Evolutionary conservation across 345 rosid genomes (phyloP).

Genomic region (Aquilaria sinensis): DNA sequence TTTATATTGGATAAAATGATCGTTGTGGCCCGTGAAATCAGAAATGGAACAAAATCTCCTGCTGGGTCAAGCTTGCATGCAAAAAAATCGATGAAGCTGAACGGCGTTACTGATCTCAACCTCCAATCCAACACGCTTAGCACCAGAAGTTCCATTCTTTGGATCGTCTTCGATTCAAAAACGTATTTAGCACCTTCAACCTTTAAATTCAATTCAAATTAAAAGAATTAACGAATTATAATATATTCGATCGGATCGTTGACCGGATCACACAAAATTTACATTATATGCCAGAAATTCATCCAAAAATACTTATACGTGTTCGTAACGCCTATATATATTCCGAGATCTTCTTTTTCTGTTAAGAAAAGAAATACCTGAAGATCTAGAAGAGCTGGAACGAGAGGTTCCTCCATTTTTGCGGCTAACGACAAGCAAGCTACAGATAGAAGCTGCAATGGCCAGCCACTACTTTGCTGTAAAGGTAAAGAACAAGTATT

Average conservation of each 20-base stretch:
- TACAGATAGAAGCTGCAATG: conserved; percentile 78
- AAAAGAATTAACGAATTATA: neutral
- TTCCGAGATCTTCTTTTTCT: no score
- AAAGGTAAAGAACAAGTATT: neutral
- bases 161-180: conserved; percentile 81
- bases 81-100: conserved; percentile 73
- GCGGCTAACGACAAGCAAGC: conserved; percentile 98
- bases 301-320: no score
- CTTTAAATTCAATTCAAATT: conserved; percentile 21
- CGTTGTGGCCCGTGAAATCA: conserved; percentile 61
- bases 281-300: no score
- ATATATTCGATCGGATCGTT: no score
- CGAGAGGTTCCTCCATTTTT: conserved; percentile 96
- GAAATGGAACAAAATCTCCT: conserved; percentile 50
- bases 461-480: conserved; percentile 81
- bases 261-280: no score
- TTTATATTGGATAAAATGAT: conserved; percentile 75
- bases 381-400: conserved; percentile 78
- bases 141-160: conserved; percentile 88
- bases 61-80: conserved; percentile 82
- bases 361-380: conserved; percentile 41
- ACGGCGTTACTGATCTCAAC: conserved; percentile 86
- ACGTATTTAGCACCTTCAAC: conserved; percentile 65
- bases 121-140: conserved; percentile 86
- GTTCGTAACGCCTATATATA: no score